These are phyloP conservation scores for Mrakiaceae sp. DNA, from an alignment of 1,284 basidiomycete genomes.

Conservation along the genomic window DNA sequence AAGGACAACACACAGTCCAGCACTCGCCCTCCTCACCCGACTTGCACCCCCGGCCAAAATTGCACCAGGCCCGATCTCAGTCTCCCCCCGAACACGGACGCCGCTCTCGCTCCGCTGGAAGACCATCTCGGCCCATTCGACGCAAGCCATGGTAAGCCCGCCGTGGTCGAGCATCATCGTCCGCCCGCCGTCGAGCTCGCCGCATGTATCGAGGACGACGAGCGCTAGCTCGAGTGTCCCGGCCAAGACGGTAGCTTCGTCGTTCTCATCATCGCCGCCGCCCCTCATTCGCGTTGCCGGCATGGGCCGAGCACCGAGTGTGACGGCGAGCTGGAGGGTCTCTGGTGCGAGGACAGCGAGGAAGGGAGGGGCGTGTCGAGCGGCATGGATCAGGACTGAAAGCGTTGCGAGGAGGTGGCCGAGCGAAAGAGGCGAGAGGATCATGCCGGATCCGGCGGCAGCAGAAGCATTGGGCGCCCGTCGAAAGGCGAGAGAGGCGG, in stretches of 20 bases:
- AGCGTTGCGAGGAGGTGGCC: slow-evolving; percentile 64
- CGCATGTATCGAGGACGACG: slow-evolving; percentile 58
- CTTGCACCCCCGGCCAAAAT: slow-evolving; percentile 40
- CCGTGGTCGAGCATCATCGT: slow-evolving; percentile 64
- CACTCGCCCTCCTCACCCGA: slow-evolving; percentile 52
- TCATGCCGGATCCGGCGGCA: slow-evolving; percentile 53
- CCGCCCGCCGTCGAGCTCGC: slow-evolving; percentile 64
- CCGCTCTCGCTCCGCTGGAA: slow-evolving; percentile 59
- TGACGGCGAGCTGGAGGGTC: slow-evolving; percentile 65
- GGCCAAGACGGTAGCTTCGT: slow-evolving; percentile 57
- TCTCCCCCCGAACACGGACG: slow-evolving; percentile 48
- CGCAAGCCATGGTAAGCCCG: slow-evolving; percentile 53
- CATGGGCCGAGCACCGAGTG: slow-evolving; percentile 56
- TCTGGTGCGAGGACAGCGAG: slow-evolving; percentile 66
- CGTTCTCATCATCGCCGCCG: slow-evolving; percentile 33
- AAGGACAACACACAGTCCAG: slow-evolving; percentile 67
- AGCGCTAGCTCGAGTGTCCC: slow-evolving; percentile 65
- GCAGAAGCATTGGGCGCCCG: slow-evolving; percentile 25
- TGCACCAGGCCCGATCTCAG: no score
- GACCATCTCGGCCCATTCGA: slow-evolving; percentile 67
- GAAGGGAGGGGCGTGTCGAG: slow-evolving; percentile 66
- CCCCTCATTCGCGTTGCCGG: slow-evolving; percentile 26
- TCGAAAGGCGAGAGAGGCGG: slow-evolving; percentile 53
- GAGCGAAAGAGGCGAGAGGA: slow-evolving; percentile 63
- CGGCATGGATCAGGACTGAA: slow-evolving; percentile 67